These are phyloP conservation scores for Cicer pinnatifidum DNA, from an alignment of 306 rosid species.

Conservation along the genomic window DNA sequence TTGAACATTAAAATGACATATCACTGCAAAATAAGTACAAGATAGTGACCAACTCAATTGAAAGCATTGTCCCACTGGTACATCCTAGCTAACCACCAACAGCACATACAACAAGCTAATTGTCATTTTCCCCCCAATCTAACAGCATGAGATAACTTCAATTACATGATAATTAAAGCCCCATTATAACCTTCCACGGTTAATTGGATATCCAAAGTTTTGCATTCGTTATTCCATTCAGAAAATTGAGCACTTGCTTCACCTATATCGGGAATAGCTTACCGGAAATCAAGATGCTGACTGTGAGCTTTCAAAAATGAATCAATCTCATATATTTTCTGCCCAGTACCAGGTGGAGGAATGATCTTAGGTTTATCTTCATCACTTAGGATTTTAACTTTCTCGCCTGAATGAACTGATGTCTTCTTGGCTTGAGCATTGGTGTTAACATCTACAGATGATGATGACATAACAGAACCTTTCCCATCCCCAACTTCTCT, in stretches of 20 bases:
- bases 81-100: constrained; percentile 14
- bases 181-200: constrained; percentile 22
- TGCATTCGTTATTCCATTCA: constrained; percentile 28
- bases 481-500: constrained; percentile 48
- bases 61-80: constrained; percentile 1
- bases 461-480: constrained; percentile 49
- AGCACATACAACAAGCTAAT: constrained; percentile 11
- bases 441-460: constrained; percentile 47
- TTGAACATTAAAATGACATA: constrained; percentile 14
- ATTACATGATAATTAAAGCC: constrained; percentile 4
- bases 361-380: constrained; percentile 53
- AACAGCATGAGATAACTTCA: constrained; percentile 24
- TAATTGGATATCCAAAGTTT: constrained; percentile 22
- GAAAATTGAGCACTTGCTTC: constrained; percentile 35
- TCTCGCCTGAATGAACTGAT: constrained; percentile 46
- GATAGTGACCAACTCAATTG: constrained; percentile 8
- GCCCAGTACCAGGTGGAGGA: constrained; percentile 81
- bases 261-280: constrained; percentile 45
- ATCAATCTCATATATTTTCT: constrained; percentile 84
- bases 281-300: constrained; percentile 93
- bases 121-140: neutral
- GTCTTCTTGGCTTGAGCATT: constrained; percentile 50
- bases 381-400: constrained; percentile 39
- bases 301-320: constrained; percentile 58
- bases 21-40: constrained; percentile 15